A percentile compares a stretch with the other conserved stretches of the same genome.
Conservation (phyloP, 2,329 filamentous ascomycete genomes). For the Sporothrix schenckii region DNA sequence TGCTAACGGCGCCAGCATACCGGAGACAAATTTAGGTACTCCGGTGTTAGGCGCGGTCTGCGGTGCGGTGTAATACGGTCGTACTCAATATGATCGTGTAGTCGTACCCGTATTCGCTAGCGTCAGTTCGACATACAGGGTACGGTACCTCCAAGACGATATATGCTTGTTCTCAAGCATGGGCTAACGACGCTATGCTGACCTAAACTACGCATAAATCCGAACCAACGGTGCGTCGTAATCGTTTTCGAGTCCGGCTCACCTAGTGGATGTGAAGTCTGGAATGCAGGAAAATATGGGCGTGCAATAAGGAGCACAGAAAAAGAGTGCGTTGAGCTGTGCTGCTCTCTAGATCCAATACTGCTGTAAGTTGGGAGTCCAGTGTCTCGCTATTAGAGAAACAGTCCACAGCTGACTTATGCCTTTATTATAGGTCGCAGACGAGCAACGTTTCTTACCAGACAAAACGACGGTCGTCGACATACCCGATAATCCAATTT, state of each 20-base stretch:
- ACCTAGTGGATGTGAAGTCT: not conserved
- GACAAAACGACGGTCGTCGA: not conserved
- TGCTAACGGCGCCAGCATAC: not conserved
- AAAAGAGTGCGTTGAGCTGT: too few relatives aligned
- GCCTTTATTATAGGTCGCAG: not conserved
- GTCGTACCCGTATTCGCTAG: conserved; percentile 23
- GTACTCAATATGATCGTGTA: not conserved
- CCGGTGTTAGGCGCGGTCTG: too few relatives aligned
- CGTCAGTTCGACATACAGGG: too few relatives aligned
- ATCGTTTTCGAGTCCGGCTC: conserved; percentile 7
- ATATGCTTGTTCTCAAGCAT: not conserved
- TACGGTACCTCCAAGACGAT: too few relatives aligned
- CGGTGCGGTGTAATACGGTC: too few relatives aligned
- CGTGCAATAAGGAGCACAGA: too few relatives aligned
- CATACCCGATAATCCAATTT: not conserved
- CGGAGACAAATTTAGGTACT: not conserved
- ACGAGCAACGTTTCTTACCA: not conserved
- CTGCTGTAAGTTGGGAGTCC: too few relatives aligned
- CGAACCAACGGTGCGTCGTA: not conserved
- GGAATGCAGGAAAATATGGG: not conserved
- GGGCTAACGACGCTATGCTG: not conserved
- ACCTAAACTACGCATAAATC: not conserved
- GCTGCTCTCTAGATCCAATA: too few relatives aligned
- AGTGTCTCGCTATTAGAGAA: not conserved
- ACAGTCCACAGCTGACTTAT: too few relatives aligned